phyloP scores from a whole-genome alignment of 768 basidiomycete species.

The Russula sp. region DNA sequence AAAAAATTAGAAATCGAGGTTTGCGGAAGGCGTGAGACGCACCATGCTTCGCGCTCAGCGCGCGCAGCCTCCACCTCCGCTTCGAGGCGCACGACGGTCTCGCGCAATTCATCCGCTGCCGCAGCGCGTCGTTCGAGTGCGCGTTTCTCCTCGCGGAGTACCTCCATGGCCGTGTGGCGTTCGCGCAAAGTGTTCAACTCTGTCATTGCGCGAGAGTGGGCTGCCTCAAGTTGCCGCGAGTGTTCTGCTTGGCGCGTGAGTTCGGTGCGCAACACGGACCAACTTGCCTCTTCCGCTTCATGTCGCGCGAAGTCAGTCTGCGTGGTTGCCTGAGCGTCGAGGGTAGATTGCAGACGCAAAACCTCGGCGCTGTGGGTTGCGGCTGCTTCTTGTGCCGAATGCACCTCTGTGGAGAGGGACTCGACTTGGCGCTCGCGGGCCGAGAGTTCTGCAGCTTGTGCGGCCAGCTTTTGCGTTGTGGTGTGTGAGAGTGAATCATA shows the following conservation, averaged over 20 bases:
- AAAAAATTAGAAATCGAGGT: too few relatives aligned
- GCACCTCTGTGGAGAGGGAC: conserved; percentile 49
- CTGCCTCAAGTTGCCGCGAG: conserved; percentile 55
- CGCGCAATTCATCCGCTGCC: conserved; percentile 53
- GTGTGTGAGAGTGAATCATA: conserved; percentile 48
- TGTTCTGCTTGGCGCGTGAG: conserved; percentile 63
- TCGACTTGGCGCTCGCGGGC: conserved; percentile 47
- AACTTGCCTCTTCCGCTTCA: conserved; percentile 51
- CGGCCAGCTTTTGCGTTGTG: conserved; percentile 48
- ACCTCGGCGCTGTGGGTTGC: conserved; percentile 44
- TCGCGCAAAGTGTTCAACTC: conserved; percentile 57
- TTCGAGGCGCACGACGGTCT: conserved; percentile 54
- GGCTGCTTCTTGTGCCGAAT: conserved; percentile 42
- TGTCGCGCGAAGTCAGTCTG: conserved; percentile 37
- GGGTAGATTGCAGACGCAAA: conserved; percentile 46
- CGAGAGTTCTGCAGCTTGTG: conserved; percentile 52
- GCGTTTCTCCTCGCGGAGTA: conserved; percentile 72
- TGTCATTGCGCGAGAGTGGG: conserved; percentile 52
- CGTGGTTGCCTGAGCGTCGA: conserved; percentile 45
- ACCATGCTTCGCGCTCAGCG: conserved; percentile 59
- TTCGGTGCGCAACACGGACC: conserved; percentile 64
- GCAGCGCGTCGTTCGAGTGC: conserved; percentile 53
- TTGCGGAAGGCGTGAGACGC: conserved; percentile 18
- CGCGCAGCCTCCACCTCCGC: conserved; percentile 62
- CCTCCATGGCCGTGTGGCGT: conserved; percentile 59